These are phyloP conservation scores for Filosporella fistucella DNA, from an alignment of 495 filamentous ascomycete species.

Conservation along the genomic window DNA sequence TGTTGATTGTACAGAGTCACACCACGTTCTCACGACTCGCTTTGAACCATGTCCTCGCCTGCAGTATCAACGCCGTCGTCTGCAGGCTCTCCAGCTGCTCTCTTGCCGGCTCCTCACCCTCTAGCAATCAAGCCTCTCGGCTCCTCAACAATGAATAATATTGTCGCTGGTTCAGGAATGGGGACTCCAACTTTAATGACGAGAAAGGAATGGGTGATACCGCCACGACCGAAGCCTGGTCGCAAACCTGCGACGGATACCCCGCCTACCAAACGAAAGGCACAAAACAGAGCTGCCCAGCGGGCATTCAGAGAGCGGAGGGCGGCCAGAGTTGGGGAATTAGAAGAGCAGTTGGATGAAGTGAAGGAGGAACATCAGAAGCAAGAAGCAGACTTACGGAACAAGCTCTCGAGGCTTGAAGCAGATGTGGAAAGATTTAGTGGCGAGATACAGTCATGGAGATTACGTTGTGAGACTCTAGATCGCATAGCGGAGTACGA, in stretches of 20 bases:
- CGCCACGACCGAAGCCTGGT: constrained; percentile 86
- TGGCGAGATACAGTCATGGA: constrained; percentile 24
- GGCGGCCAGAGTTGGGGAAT: constrained; percentile 77
- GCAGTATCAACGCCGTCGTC: constrained; percentile 24
- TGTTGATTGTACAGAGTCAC: too few relatives aligned
- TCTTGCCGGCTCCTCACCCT: constrained; percentile 21
- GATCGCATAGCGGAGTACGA: constrained; percentile 26
- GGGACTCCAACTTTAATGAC: constrained; percentile 42
- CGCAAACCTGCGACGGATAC: constrained; percentile 89
- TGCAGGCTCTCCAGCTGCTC: constrained; percentile 21
- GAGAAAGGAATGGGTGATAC: constrained; percentile 83
- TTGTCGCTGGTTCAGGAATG: constrained; percentile 12
- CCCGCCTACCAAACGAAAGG: constrained; percentile 86
- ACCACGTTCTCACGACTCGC: too few relatives aligned
- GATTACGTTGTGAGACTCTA: constrained; percentile 21
- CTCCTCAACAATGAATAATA: constrained; percentile 12
- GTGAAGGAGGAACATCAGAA: constrained; percentile 44
- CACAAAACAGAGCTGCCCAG: constrained; percentile 91
- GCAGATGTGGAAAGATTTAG: constrained; percentile 38
- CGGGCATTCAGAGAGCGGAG: constrained; percentile 84
- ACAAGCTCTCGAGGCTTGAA: constrained; percentile 37
- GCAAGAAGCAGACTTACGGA: constrained; percentile 38
- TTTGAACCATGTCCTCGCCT: constrained; percentile 27
- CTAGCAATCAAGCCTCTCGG: constrained; percentile 21
- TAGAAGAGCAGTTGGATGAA: constrained; percentile 78